A percentile compares a stretch with the other conserved stretches of the same genome.
Conservation (phyloP, 768 basidiomycete genomes). For the Tylopilus felleus region DNA sequence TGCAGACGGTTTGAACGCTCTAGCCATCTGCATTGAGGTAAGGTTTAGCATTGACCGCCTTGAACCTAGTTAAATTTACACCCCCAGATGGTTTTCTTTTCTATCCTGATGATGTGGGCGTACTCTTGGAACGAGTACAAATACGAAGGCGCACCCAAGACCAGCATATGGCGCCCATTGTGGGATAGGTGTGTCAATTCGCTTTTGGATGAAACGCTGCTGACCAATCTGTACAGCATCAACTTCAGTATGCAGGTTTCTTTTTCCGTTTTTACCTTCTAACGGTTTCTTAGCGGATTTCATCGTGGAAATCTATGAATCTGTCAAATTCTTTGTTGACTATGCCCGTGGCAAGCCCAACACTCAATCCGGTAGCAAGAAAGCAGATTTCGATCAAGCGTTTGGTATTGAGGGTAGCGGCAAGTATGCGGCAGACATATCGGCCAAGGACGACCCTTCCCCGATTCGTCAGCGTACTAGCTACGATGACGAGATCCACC, state of each 20-base stretch:
- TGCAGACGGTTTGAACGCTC: slow-evolving; percentile 77
- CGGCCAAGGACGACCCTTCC: slow-evolving; percentile 2
- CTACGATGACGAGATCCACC: slow-evolving; percentile 41
- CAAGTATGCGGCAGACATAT: slow-evolving; percentile 14
- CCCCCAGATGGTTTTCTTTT: slow-evolving; percentile 78
- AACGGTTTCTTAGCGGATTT: slow-evolving; percentile 54
- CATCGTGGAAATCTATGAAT: slow-evolving; percentile 55
- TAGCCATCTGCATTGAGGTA: slow-evolving; percentile 83
- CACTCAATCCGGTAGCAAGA: slow-evolving; percentile 24
- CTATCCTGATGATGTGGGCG: slow-evolving; percentile 78
- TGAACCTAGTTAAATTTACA: slow-evolving; percentile 2
- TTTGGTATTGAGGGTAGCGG: slow-evolving; percentile 32
- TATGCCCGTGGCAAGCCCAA: slow-evolving; percentile 33
- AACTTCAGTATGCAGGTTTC: slow-evolving; percentile 39
- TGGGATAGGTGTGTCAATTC: slow-evolving; percentile 49
- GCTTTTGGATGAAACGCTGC: neutral
- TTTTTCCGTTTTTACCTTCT: slow-evolving; percentile 1
- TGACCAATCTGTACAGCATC: slow-evolving; percentile 32
- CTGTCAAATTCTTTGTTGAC: slow-evolving; percentile 59
- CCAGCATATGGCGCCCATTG: slow-evolving; percentile 65
- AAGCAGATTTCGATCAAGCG: slow-evolving; percentile 37
- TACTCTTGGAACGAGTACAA: slow-evolving; percentile 71
- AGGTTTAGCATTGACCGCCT: slow-evolving; percentile 1
- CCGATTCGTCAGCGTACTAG: slow-evolving; percentile 22
- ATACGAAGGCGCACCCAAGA: slow-evolving; percentile 40